Percentiles rank a stretch among this genome's conserved stretches.
Conservation (phyloP, 2,329 filamentous ascomycete genomes). For the Fusarium cyanostomum region DNA sequence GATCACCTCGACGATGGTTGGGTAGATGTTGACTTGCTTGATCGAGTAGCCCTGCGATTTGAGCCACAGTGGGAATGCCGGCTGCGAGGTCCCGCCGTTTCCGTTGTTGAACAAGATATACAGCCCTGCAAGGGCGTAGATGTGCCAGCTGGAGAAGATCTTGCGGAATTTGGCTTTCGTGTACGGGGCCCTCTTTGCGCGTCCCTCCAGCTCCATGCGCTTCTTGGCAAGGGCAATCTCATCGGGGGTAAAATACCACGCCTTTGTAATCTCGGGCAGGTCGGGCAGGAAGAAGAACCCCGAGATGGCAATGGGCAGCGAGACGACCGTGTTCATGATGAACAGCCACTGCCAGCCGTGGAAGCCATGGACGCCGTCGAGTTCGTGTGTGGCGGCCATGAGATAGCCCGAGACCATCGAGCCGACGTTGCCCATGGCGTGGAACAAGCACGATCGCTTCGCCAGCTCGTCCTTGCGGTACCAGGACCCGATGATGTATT, state of each 20-base stretch:
- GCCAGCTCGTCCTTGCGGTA: slow-evolving; percentile 55
- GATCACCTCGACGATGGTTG: slow-evolving; percentile 67
- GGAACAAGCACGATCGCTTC: slow-evolving; percentile 55
- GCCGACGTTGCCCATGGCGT: slow-evolving; percentile 45
- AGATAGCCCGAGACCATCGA: slow-evolving; percentile 47
- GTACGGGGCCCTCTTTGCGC: slow-evolving; percentile 53
- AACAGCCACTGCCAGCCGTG: slow-evolving; percentile 58
- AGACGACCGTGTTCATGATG: slow-evolving; percentile 50
- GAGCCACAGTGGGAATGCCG: slow-evolving; percentile 64
- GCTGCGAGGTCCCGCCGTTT: slow-evolving; percentile 56
- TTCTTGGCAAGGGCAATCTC: slow-evolving; percentile 43
- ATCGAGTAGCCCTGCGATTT: slow-evolving; percentile 56
- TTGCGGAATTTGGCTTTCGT: slow-evolving; percentile 63
- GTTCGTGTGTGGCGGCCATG: slow-evolving; percentile 53
- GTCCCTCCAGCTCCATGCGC: slow-evolving; percentile 54
- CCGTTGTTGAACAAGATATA: slow-evolving; percentile 75
- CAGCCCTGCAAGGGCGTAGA: slow-evolving; percentile 65
- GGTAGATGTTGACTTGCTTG: slow-evolving; percentile 60
- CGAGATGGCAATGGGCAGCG: slow-evolving; percentile 46
- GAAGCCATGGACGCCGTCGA: slow-evolving; percentile 54
- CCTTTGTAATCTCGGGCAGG: slow-evolving; percentile 39
- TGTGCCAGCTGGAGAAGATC: slow-evolving; percentile 72
- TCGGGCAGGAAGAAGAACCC: slow-evolving; percentile 48
- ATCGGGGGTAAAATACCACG: slow-evolving; percentile 43
- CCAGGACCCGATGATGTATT: slow-evolving; percentile 55